Conservation (phyloP, 2,329 filamentous ascomycete species). For the Talaromyces sp. region DNA sequence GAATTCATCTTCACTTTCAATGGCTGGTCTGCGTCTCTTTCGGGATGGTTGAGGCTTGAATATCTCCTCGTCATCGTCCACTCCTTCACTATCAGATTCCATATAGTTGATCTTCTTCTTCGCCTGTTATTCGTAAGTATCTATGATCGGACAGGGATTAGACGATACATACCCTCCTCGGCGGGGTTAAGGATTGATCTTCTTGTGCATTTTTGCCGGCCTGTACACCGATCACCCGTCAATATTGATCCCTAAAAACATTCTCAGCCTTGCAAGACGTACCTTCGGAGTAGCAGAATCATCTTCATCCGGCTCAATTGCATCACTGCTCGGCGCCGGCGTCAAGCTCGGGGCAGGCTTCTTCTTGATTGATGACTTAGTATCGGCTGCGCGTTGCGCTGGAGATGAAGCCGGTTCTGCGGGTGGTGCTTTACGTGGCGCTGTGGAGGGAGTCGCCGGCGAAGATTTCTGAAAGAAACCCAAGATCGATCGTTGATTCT, state of each 20-base stretch:
- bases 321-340: constrained; percentile 79
- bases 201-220: constrained; percentile 40
- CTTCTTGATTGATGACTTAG: constrained; percentile 38
- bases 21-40: constrained; percentile 63
- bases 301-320: constrained; percentile 64
- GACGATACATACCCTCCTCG: constrained; percentile 63
- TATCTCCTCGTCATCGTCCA: constrained; percentile 68
- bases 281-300: constrained; percentile 42
- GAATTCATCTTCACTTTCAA: constrained; percentile 69
- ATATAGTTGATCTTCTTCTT: constrained; percentile 71
- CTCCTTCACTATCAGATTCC: constrained; percentile 75
- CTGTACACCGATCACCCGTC: not conserved
- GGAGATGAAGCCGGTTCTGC: constrained; percentile 40
- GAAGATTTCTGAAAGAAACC: constrained; percentile 71
- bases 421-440: constrained; percentile 23
- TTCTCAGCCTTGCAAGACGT: constrained; percentile 45
- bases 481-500: constrained; percentile 70
- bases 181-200: constrained; percentile 65
- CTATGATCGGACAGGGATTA: not conserved
- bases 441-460: constrained; percentile 42
- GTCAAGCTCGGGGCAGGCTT: constrained; percentile 57
- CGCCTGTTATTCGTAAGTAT: constrained; percentile 39
- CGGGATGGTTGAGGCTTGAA: constrained; percentile 56
- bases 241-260: constrained; percentile 36
- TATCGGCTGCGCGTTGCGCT: constrained; percentile 34